Percentiles rank a stretch among this genome's conserved stretches.
Conservation (phyloP, 352 stramenopile genomes). For the Phytopythium aichiense region DNA sequence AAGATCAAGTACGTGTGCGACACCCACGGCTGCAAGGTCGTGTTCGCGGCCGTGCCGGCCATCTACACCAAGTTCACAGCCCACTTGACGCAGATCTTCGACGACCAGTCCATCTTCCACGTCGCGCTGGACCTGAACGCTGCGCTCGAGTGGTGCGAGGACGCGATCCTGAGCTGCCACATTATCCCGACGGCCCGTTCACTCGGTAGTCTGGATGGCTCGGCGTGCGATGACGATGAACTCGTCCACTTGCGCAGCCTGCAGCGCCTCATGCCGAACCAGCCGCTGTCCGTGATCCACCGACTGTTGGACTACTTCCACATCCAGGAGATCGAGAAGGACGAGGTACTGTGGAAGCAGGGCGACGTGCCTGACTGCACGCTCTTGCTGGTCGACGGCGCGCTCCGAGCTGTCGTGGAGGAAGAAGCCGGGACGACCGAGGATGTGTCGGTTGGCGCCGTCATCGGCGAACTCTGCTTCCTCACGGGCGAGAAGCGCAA, state of each 20-base stretch:
- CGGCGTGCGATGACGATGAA: slow-evolving; percentile 38
- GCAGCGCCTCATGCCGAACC: slow-evolving; percentile 63
- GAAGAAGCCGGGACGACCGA: slow-evolving; percentile 79
- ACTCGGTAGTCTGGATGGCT: slow-evolving; percentile 13
- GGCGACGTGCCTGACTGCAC: slow-evolving; percentile 45
- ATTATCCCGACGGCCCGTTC: slow-evolving; percentile 9
- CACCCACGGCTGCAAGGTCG: slow-evolving; percentile 53
- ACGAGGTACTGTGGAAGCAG: slow-evolving; percentile 67
- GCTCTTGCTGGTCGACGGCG: slow-evolving; percentile 60
- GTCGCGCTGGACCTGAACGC: slow-evolving; percentile 59
- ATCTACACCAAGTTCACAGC: slow-evolving; percentile 60
- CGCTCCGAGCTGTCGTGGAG: slow-evolving; percentile 65
- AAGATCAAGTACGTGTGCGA: slow-evolving; percentile 81
- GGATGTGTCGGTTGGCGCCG: slow-evolving; percentile 56
- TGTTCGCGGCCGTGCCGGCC: slow-evolving; percentile 62
- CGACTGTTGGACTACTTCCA: slow-evolving; percentile 71
- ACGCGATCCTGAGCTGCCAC: slow-evolving; percentile 50
- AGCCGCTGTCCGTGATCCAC: slow-evolving; percentile 58
- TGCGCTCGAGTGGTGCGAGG: slow-evolving; percentile 70
- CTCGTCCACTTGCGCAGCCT: slow-evolving; percentile 47
- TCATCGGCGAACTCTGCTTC: slow-evolving; percentile 78
- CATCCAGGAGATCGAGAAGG: slow-evolving; percentile 54
- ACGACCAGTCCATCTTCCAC: slow-evolving; percentile 42
- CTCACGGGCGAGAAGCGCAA: slow-evolving; percentile 79
- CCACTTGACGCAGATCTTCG: slow-evolving; percentile 54